Evolutionary conservation across 139 green algal genomes (phyloP).

Genomic region (Haematococcus sp.): DNA sequence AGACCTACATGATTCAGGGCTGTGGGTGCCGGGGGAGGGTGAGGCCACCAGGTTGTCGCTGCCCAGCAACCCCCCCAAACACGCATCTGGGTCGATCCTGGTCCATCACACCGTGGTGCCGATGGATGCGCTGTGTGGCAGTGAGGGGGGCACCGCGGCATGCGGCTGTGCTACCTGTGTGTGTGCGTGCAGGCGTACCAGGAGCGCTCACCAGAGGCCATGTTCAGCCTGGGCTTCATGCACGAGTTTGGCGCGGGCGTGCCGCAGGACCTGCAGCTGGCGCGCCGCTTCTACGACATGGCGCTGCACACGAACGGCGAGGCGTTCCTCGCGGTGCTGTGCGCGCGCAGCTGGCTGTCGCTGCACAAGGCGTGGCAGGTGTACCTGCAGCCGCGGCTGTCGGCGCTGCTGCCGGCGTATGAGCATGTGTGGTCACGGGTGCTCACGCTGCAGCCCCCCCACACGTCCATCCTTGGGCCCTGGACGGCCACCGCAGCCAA

Average conservation of each 20-base stretch:
- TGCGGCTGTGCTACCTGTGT: no score
- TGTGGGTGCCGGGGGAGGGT: no score
- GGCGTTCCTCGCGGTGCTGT: slow-evolving; percentile 34
- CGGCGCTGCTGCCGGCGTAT: not conserved
- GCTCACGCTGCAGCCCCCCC: slow-evolving; percentile 22
- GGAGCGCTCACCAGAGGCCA: slow-evolving; percentile 66
- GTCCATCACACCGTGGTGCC: no score
- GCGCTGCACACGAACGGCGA: slow-evolving; percentile 34
- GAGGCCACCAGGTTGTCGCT: not conserved
- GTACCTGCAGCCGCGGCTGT: slow-evolving; percentile 13
- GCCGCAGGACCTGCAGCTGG: slow-evolving; percentile 54
- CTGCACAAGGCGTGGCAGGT: slow-evolving; percentile 36
- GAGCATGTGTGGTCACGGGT: not conserved
- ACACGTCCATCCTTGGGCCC: slow-evolving; percentile 28
- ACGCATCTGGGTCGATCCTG: no score
- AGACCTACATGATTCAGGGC: no score
- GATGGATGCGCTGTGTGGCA: no score
- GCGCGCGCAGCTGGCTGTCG: slow-evolving; percentile 41
- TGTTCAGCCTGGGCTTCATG: slow-evolving; percentile 95
- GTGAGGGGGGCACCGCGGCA: no score
- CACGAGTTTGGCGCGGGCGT: slow-evolving; percentile 88
- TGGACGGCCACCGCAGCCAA: not conserved
- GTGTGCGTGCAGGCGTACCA: slow-evolving; percentile 14
- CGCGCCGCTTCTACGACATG: slow-evolving; percentile 66
- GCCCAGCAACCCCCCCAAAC: no score